Percentiles rank a stretch among this genome's conserved stretches.
These are phyloP conservation scores for Kernera saxatilis DNA, from an alignment of 345 rosid genomes.

Conservation along the genomic window DNA sequence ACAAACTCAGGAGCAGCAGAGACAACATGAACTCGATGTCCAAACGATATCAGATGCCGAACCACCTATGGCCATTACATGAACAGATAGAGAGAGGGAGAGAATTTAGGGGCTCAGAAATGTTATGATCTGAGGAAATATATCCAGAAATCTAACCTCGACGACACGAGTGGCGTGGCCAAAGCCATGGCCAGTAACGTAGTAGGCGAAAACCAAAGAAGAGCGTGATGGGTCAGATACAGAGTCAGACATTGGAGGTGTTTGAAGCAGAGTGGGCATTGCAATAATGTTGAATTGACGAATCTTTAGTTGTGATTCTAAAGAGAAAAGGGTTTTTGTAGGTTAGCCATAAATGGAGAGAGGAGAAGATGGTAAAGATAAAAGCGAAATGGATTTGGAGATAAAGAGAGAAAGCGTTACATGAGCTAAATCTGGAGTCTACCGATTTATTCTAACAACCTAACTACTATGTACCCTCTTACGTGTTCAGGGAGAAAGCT, in stretches of 20 bases:
- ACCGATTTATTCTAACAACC: conserved; percentile 25
- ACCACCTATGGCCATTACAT: conserved; percentile 48
- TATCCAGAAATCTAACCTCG: conserved; percentile 43
- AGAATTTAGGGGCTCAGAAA: not conserved
- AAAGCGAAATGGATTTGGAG: conserved; percentile 11
- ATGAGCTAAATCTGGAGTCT: conserved; percentile 18
- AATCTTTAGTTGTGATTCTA: not conserved
- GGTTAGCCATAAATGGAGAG: conserved; percentile 16
- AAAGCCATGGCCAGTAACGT: conserved; percentile 95
- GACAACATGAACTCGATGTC: conserved; percentile 86
- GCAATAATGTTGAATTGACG: not conserved
- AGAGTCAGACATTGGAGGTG: conserved; percentile 20
- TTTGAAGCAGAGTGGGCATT: conserved; percentile 19
- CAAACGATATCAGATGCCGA: conserved; percentile 69
- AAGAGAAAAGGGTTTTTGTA: not conserved
- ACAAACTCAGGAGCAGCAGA: conserved; percentile 93
- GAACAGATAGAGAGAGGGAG: not conserved
- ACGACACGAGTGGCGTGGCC: conserved; percentile 98
- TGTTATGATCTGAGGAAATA: not conserved
- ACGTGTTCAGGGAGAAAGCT: conserved; percentile 18
- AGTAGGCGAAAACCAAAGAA: conserved; percentile 73
- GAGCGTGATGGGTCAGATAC: not conserved
- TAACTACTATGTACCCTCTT: not conserved
- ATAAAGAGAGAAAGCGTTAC: not conserved
- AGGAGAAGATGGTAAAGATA: conserved; percentile 11